Evolutionary conservation across 139 green algal species (phyloP), one percentile per base, ranked within the genome.

Genomic region (Chlamydomonas asymmetrica): DNA sequence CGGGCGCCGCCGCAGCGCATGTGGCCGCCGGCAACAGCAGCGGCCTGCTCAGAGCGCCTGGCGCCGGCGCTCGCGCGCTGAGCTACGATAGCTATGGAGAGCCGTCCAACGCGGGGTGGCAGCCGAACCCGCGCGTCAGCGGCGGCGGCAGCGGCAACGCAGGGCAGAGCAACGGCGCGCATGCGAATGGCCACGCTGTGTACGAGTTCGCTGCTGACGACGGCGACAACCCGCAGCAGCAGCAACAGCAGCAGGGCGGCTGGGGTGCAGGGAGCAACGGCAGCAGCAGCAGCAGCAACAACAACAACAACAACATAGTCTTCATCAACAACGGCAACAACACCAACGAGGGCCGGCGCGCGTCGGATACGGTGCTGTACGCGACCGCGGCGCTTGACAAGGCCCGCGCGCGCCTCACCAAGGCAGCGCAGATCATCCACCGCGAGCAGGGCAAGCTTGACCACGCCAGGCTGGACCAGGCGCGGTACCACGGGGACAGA

Each of bases 291-390:
- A 75, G 56, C 39, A 57, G 2, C 54, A 43, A 29, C 69, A 75
- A 49, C n/a, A 16, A 5, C 56, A 37, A 38, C 23, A 63, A 31
- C 56, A 5, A 1, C 56, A 39, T 1, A 27, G 23, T 1, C n/a
- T 31, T 8, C 27, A 63, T 13, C 29, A 38, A 6, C 23, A 35
- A 23, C 56, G 27, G 29, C n/a, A 38, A 7, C 56, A 13, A 35
- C 56, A 63, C 9, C 56, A 8, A 5, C 2, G 31, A 22, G 25
- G 6, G 52, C 52, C 27, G 49, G 22, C 5, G 52, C 52, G 71
- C 71, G 1, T 70, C 59, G 0, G 71, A 77, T 29, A 77, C 71
- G 9, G 71, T 69, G 18, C 34, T 77, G 29, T 77, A 77, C 31
- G 71, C 71, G 4, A 16, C 43, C 2, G 5, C 25, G 2, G 71